phyloP scores from a whole-genome alignment of 768 basidiomycete genomes.

The Tubosaeta brunneosetosa region DNA sequence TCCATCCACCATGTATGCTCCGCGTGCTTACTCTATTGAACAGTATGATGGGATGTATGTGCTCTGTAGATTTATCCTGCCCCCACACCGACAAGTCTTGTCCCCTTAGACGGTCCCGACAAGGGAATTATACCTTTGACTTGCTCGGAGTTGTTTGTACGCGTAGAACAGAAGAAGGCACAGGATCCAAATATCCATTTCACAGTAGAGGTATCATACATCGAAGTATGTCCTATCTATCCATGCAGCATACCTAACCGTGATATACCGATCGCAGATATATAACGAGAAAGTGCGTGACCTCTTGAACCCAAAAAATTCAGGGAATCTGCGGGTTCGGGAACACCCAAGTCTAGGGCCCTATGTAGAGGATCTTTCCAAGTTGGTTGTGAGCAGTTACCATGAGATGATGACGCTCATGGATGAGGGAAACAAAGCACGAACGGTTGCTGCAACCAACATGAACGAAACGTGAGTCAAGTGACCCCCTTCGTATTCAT shows the following conservation, averaged over 20 bases:
- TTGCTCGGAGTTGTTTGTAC: constrained; percentile 86
- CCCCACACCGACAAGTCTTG: constrained; percentile 3
- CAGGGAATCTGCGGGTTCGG: constrained; percentile 91
- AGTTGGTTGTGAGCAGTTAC: constrained; percentile 86
- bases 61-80: constrained; percentile 1
- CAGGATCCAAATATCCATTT: constrained; percentile 69
- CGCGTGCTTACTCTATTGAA: constrained; percentile 6
- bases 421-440: constrained; percentile 99
- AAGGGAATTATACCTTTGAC: constrained; percentile 98
- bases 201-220: constrained; percentile 97
- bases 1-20: background rate
- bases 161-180: constrained; percentile 63
- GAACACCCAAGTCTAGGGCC: constrained; percentile 95
- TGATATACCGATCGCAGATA: constrained; percentile 45
- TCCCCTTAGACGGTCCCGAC: constrained; percentile 76
- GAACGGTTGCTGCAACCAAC: constrained; percentile 97
- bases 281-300: constrained; percentile 99
- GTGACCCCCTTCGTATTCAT: background rate
- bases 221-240: constrained; percentile 57
- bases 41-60: constrained; percentile 96
- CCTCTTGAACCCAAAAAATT: constrained; percentile 94
- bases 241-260: background rate
- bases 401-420: constrained; percentile 98
- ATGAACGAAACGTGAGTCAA: constrained; percentile 95
- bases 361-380: constrained; percentile 98